These are phyloP conservation scores for Colletotrichum falcatum DNA, from an alignment of 2,329 filamentous ascomycete species.

Conservation along the genomic window DNA sequence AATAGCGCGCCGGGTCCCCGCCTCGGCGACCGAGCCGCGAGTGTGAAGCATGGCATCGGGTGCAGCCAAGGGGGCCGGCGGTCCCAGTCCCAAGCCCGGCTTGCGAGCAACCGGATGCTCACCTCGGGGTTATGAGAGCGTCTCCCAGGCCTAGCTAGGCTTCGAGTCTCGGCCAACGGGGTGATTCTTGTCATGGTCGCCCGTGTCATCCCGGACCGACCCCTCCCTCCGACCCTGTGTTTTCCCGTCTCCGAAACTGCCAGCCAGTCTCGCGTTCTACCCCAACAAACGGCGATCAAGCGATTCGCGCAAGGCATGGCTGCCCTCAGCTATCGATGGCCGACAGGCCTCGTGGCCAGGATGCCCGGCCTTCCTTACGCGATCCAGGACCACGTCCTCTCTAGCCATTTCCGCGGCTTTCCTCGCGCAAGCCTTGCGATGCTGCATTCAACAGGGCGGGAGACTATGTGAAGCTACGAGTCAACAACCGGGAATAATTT, in stretches of 20 bases:
- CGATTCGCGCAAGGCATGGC: not conserved
- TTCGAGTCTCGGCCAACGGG: too few species aligned
- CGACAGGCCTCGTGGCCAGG: not conserved
- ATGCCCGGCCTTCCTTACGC: constrained; percentile 48
- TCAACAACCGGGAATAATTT: too few species aligned
- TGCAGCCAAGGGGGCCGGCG: not conserved
- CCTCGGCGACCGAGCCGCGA: constrained; percentile 20
- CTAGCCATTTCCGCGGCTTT: constrained; percentile 53
- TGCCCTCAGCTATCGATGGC: not conserved
- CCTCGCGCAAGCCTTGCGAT: too few species aligned
- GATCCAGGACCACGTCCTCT: constrained; percentile 57
- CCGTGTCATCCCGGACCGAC: not conserved
- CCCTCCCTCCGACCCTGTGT: not conserved
- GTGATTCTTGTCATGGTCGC: not conserved
- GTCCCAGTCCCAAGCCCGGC: not conserved
- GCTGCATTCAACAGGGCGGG: too few species aligned
- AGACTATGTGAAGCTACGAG: too few species aligned
- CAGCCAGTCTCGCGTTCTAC: not conserved
- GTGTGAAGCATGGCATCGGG: constrained; percentile 4
- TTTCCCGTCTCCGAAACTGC: not conserved
- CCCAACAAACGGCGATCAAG: not conserved
- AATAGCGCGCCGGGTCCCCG: not conserved
- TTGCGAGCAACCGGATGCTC: constrained; percentile 6
- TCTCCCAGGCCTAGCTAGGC: not conserved
- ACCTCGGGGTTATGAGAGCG: constrained; percentile 12